Conservation (phyloP, 2,329 filamentous ascomycete genomes). For the Talaromyces sp. region DNA sequence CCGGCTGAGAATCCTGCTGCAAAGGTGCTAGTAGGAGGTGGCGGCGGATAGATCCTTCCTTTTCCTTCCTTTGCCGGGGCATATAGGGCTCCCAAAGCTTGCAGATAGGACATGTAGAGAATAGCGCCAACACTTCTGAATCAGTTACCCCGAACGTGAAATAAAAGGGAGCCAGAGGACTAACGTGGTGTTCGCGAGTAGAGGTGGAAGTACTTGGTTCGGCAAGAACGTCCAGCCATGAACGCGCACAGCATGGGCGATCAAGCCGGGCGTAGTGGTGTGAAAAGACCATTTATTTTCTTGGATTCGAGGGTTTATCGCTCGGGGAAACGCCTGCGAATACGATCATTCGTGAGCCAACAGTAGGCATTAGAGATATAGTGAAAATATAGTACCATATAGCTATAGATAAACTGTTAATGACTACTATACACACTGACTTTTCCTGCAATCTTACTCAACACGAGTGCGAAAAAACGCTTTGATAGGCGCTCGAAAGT, state of each 20-base stretch:
- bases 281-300: slow-evolving; percentile 53
- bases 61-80: slow-evolving; percentile 52
- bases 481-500: slow-evolving; percentile 86
- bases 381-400: slow-evolving; percentile 41
- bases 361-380: slow-evolving; percentile 4
- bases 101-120: slow-evolving; percentile 60
- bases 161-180: slow-evolving; percentile 14
- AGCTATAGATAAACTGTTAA: slow-evolving; percentile 34
- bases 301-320: slow-evolving; percentile 53
- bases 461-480: slow-evolving; percentile 87
- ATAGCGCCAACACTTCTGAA: slow-evolving; percentile 51
- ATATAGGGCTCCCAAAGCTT: slow-evolving; percentile 54
- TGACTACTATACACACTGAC: background rate
- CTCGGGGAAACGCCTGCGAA: slow-evolving; percentile 55
- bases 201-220: slow-evolving; percentile 58
- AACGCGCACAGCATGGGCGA: slow-evolving; percentile 56
- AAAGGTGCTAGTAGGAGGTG: slow-evolving; percentile 50
- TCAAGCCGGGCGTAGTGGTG: slow-evolving; percentile 56
- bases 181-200: slow-evolving; percentile 58
- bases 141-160: background rate
- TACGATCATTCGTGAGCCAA: slow-evolving; percentile 7
- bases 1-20: slow-evolving; percentile 57
- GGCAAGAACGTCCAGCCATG: slow-evolving; percentile 62
- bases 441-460: slow-evolving; percentile 57
- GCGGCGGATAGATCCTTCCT: slow-evolving; percentile 57